These are phyloP conservation scores for Leccinum longicurvipes DNA, from an alignment of 768 basidiomycete genomes.

Conservation along the genomic window DNA sequence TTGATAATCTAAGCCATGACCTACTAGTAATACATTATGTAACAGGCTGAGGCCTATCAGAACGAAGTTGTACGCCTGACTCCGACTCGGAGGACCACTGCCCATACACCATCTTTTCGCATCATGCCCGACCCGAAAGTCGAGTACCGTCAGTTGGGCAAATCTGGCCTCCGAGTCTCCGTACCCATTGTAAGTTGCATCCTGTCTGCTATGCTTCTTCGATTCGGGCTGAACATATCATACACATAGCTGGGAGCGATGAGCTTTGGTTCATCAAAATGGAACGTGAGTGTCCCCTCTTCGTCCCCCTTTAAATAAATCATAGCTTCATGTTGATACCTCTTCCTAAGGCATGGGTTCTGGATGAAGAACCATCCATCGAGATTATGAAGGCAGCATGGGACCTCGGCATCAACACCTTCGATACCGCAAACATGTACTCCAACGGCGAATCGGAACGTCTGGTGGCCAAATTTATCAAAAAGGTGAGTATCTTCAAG, in stretches of 20 bases:
- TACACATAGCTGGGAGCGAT: slow-evolving; percentile 25
- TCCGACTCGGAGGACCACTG: too few relatives aligned
- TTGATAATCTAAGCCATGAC: too few relatives aligned
- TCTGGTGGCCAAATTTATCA: slow-evolving; percentile 36
- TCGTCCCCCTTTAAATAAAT: not conserved
- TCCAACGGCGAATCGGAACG: slow-evolving; percentile 37
- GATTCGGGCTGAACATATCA: not conserved
- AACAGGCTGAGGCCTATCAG: too few relatives aligned
- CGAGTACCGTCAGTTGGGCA: slow-evolving; percentile 31
- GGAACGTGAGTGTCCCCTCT: slow-evolving; percentile 18
- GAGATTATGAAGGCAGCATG: slow-evolving; percentile 38
- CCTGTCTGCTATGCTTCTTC: not conserved
- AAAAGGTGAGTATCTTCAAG: slow-evolving; percentile 28
- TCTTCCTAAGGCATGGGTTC: slow-evolving; percentile 16
- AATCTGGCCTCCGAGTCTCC: slow-evolving; percentile 32
- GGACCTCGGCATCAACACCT: slow-evolving; percentile 38
- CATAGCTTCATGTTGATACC: not conserved
- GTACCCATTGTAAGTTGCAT: slow-evolving; percentile 19
- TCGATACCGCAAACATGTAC: slow-evolving; percentile 40
- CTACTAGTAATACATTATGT: too few relatives aligned
- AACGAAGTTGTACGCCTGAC: too few relatives aligned
- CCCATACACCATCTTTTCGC: too few relatives aligned
- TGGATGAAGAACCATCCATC: slow-evolving; percentile 28
- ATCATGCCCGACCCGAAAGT: slow-evolving; percentile 18
- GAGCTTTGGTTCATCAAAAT: slow-evolving; percentile 26